These are phyloP conservation scores for Staphylotrichum tortipilum DNA, from an alignment of 495 filamentous ascomycete genomes.

Conservation along the genomic window DNA sequence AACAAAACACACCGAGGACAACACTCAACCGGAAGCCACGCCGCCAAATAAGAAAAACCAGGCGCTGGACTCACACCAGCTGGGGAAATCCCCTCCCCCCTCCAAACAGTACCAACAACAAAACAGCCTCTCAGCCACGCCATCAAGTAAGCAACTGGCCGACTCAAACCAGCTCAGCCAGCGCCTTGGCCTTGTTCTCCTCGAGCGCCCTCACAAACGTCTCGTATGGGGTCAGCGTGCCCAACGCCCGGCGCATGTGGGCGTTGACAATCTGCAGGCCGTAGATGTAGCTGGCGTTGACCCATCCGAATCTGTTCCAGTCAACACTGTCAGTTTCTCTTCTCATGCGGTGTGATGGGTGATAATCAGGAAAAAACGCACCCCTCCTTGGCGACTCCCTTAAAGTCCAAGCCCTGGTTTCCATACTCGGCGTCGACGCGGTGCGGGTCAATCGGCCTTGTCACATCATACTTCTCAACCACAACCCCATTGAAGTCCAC, in stretches of 20 bases:
- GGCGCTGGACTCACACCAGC: too few relatives aligned
- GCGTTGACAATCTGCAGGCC: slow-evolving; percentile 76
- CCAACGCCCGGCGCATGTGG: slow-evolving; percentile 77
- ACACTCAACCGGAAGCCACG: too few relatives aligned
- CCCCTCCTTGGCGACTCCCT: slow-evolving; percentile 91
- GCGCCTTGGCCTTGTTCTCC: slow-evolving; percentile 34
- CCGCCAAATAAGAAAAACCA: too few relatives aligned
- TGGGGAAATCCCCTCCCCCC: background rate
- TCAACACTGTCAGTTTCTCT: slow-evolving; percentile 19
- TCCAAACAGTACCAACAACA: background rate
- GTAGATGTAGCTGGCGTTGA: slow-evolving; percentile 92
- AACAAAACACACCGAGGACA: too few relatives aligned
- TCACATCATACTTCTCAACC: slow-evolving; percentile 98
- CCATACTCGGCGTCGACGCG: slow-evolving; percentile 94
- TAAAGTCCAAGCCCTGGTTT: slow-evolving; percentile 90
- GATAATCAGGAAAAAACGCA: slow-evolving; percentile 41
- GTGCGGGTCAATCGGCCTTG: slow-evolving; percentile 76
- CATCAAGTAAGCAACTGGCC: too few relatives aligned
- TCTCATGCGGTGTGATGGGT: background rate
- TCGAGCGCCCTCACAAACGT: slow-evolving; percentile 53
- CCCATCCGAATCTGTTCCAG: slow-evolving; percentile 80
- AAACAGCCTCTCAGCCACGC: too few relatives aligned
- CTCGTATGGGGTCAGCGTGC: slow-evolving; percentile 73
- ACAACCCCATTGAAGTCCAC: slow-evolving; percentile 96
- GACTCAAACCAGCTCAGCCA: slow-evolving; percentile 29